Evolutionary conservation across 2,329 filamentous ascomycete genomes (phyloP).

Genomic region (Diaporthe caulivora): DNA sequence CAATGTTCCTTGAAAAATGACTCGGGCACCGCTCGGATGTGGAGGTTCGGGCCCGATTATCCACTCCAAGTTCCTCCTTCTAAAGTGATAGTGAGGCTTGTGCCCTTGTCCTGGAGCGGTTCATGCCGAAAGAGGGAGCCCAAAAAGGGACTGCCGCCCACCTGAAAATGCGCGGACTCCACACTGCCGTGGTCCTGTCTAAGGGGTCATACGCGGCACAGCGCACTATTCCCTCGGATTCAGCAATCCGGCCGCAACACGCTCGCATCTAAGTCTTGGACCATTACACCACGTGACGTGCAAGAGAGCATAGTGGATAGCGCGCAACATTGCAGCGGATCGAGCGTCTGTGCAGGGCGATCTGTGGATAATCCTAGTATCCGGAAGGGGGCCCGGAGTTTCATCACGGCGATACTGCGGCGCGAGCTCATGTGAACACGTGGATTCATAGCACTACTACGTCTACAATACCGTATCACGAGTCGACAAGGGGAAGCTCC

Average conservation of each 20-base stretch:
- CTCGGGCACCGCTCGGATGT: conserved; percentile 6
- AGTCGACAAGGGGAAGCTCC: background rate
- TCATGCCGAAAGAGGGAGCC: background rate
- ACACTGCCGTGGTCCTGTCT: background rate
- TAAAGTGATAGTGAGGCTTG: background rate
- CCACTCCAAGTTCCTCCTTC: background rate
- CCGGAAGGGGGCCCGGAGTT: background rate
- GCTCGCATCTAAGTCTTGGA: background rate
- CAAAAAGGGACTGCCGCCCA: background rate
- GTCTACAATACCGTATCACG: background rate
- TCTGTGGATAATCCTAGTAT: background rate
- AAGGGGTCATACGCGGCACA: background rate
- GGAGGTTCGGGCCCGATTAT: background rate
- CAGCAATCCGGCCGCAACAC: background rate
- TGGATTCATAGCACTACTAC: background rate
- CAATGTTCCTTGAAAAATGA: background rate
- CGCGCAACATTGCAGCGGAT: background rate
- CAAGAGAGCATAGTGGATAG: background rate
- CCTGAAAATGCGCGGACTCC: background rate
- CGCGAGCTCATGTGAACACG: background rate
- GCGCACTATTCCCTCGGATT: background rate
- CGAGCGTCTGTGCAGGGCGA: background rate
- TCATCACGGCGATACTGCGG: conserved; percentile 9
- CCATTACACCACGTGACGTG: background rate
- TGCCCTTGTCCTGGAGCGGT: background rate